Evolutionary conservation across 1,139 yeast species (phyloP).

Genomic region (Saccharomyces hybrid): DNA sequence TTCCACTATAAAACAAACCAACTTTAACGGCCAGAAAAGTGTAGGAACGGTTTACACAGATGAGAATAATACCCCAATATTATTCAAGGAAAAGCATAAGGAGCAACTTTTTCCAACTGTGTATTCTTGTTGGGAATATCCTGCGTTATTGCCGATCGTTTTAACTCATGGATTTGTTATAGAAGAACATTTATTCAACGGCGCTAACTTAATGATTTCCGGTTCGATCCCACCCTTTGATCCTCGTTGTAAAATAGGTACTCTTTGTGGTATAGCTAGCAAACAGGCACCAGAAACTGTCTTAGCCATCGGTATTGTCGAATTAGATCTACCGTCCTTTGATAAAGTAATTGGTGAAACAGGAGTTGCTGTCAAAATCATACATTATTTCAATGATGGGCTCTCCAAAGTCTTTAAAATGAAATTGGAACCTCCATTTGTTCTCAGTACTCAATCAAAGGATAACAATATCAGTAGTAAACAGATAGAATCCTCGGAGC

Average conservation of each 20-base stretch:
- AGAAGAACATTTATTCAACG: slow-evolving; percentile 46
- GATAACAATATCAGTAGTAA: slow-evolving; percentile 10
- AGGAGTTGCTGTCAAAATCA: slow-evolving; percentile 62
- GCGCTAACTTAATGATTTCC: slow-evolving; percentile 89
- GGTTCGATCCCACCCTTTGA: slow-evolving; percentile 83
- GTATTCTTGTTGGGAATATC: slow-evolving; percentile 64
- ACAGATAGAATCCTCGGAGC: slow-evolving; percentile 7
- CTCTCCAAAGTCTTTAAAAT: slow-evolving; percentile 42
- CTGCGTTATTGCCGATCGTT: slow-evolving; percentile 57
- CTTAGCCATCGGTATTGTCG: slow-evolving; percentile 69
- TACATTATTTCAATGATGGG: slow-evolving; percentile 51
- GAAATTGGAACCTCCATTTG: slow-evolving; percentile 39
- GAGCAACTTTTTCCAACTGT: slow-evolving; percentile 59
- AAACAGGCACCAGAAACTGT: slow-evolving; percentile 54
- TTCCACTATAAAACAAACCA: slow-evolving; percentile 54
- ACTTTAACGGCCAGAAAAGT: slow-evolving; percentile 46
- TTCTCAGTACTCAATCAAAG: slow-evolving; percentile 12
- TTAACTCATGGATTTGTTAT: slow-evolving; percentile 71
- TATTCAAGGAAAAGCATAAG: slow-evolving; percentile 56
- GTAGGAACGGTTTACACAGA: slow-evolving; percentile 62
- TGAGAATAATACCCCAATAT: slow-evolving; percentile 57
- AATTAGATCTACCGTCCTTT: slow-evolving; percentile 42
- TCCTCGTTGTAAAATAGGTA: slow-evolving; percentile 37
- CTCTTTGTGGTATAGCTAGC: slow-evolving; percentile 67
- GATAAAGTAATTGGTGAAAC: slow-evolving; percentile 44